phyloP scores from a whole-genome alignment of 805 yeast species.

The Cyberlindnera bimundalis region DNA sequence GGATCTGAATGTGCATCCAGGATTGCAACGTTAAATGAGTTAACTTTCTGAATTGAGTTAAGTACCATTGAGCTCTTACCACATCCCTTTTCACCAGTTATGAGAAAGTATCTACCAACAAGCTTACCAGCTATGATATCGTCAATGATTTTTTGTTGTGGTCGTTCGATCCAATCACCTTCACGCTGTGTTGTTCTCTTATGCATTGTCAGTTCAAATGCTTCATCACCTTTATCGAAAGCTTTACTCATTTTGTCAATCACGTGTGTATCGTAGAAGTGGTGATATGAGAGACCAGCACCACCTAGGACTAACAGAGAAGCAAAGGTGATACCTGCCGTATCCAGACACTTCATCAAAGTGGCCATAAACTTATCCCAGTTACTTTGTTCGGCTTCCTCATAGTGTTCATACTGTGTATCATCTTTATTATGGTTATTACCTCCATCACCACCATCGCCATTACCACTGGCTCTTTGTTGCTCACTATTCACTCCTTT shows the following conservation, averaged over 20 bases:
- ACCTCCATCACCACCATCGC: slow-evolving; percentile 2
- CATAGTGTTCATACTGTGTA: slow-evolving; percentile 13
- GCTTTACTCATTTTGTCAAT: slow-evolving; percentile 61
- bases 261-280: slow-evolving; percentile 55
- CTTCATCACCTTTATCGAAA: slow-evolving; percentile 64
- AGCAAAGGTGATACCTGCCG: slow-evolving; percentile 68
- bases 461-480: background rate
- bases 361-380: slow-evolving; percentile 20
- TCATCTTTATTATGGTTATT: slow-evolving; percentile 10
- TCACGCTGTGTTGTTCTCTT: slow-evolving; percentile 34
- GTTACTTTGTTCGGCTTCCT: slow-evolving; percentile 11
- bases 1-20: slow-evolving; percentile 86
- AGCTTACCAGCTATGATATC: slow-evolving; percentile 61
- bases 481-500: background rate
- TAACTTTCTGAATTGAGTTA: slow-evolving; percentile 62
- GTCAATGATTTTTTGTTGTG: slow-evolving; percentile 63
- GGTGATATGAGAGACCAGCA: slow-evolving; percentile 72
- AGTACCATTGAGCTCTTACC: slow-evolving; percentile 76
- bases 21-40: slow-evolving; percentile 62
- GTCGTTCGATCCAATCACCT: slow-evolving; percentile 65
- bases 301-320: slow-evolving; percentile 64
- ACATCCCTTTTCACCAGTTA: slow-evolving; percentile 84
- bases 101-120: slow-evolving; percentile 63
- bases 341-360: slow-evolving; percentile 50
- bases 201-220: slow-evolving; percentile 57